Percentiles rank a stretch among this genome's conserved stretches.
These are phyloP conservation scores for Colletotrichum cordylinicola DNA, from an alignment of 2,329 filamentous ascomycete genomes.

Conservation along the genomic window DNA sequence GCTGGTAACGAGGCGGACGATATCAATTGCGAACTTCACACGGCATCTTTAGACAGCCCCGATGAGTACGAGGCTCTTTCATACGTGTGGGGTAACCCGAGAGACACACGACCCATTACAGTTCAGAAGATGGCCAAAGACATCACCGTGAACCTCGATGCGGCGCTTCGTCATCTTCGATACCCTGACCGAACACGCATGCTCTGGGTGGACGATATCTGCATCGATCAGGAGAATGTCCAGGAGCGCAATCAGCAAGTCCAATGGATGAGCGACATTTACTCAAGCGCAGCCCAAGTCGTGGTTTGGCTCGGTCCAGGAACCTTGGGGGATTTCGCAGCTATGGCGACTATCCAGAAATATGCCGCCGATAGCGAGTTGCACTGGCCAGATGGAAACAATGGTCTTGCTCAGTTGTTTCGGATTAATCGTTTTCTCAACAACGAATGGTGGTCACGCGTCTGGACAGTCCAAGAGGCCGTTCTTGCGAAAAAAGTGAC, in stretches of 20 bases:
- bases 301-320: background rate
- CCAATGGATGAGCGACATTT: background rate
- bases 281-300: background rate
- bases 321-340: no score
- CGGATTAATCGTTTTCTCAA: fast-evolving
- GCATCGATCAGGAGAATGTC: background rate
- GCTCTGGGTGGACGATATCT: background rate
- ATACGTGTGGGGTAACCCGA: background rate
- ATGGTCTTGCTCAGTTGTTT: background rate
- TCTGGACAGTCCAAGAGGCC: background rate
- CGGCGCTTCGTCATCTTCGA: background rate
- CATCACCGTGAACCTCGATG: background rate
- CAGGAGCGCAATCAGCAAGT: background rate
- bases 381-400: background rate
- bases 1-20: background rate
- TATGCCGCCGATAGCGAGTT: background rate
- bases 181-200: background rate
- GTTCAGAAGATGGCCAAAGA: background rate
- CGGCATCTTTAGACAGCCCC: background rate
- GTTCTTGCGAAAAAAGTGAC: background rate
- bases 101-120: background rate
- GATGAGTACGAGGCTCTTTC: background rate
- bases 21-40: background rate
- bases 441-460: background rate
- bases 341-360: background rate